These are phyloP conservation scores for Neopestalotiopsis rosae DNA, from an alignment of 2,329 filamentous ascomycete species.

Conservation along the genomic window DNA sequence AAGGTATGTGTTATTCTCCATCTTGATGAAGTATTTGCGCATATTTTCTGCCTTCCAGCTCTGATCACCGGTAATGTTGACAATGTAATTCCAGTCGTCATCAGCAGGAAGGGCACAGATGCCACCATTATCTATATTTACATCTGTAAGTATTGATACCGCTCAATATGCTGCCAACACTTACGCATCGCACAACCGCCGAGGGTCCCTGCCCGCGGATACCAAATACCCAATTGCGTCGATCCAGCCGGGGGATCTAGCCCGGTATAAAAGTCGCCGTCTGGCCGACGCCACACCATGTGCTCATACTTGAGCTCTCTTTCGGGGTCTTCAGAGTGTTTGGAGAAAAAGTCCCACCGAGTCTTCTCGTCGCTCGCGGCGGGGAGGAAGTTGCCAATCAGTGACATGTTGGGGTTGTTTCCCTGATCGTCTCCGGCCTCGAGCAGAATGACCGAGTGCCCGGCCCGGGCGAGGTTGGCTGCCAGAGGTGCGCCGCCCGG, in stretches of 20 bases:
- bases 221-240: conserved; percentile 37
- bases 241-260: conserved; percentile 37
- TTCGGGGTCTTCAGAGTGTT: conserved; percentile 59
- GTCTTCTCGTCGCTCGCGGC: conserved; percentile 43
- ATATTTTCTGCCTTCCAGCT: conserved; percentile 33
- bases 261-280: conserved; percentile 39
- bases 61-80: conserved; percentile 34
- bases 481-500: conserved; percentile 59
- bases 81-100: conserved; percentile 37
- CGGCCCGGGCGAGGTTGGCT: conserved; percentile 57
- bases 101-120: conserved; percentile 35
- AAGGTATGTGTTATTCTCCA: conserved; percentile 35
- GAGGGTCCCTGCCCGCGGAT: conserved; percentile 40
- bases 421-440: conserved; percentile 60
- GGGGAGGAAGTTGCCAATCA: conserved; percentile 42
- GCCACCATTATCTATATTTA: conserved; percentile 20
- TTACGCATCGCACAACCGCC: conserved; percentile 41
- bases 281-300: conserved; percentile 34
- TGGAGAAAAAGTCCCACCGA: conserved; percentile 62
- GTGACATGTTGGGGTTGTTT: conserved; percentile 35
- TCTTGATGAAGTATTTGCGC: conserved; percentile 31
- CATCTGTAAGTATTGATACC: background rate
- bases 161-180: background rate
- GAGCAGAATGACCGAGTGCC: conserved; percentile 58
- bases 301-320: conserved; percentile 47